Conservation (phyloP, 2,329 filamentous ascomycete species). For the Fusarium sp. region DNA sequence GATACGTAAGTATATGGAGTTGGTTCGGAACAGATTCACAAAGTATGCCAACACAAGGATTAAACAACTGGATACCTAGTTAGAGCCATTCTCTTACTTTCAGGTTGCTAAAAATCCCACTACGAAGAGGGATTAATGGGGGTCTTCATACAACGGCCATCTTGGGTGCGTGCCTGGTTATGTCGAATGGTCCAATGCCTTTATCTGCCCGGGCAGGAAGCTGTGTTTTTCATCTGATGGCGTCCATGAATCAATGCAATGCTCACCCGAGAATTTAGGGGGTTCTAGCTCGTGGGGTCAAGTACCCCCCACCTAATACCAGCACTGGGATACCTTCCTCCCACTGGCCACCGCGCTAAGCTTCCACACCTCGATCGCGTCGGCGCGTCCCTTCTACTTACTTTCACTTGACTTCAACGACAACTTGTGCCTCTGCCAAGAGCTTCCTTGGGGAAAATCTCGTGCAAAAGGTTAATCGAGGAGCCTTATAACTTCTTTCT, state of each 20-base stretch:
- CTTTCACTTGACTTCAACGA: constrained; percentile 6
- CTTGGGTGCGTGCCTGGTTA: too few species aligned
- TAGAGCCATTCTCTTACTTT: too few species aligned
- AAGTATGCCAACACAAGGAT: too few species aligned
- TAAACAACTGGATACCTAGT: too few species aligned
- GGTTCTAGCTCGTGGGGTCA: not conserved
- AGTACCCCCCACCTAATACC: constrained; percentile 20
- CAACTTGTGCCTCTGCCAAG: not conserved
- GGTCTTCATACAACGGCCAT: too few species aligned
- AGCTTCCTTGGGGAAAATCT: not conserved
- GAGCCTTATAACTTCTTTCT: not conserved
- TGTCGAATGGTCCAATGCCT: not conserved
- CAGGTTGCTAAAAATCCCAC: too few species aligned
- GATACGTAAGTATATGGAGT: not conserved
- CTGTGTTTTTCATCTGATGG: too few species aligned
- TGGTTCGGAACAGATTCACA: not conserved
- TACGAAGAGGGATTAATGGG: too few species aligned
- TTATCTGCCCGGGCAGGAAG: not conserved
- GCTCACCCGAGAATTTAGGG: not conserved
- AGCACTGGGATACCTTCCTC: constrained; percentile 11
- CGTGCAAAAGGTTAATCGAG: not conserved
- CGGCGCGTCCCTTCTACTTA: constrained; percentile 28
- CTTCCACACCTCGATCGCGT: constrained; percentile 24
- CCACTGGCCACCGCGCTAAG: constrained; percentile 4
- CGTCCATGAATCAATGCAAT: not conserved